These are phyloP conservation scores for Chlamydomonas reinhardtii DNA, from an alignment of 163 green algal species.

Conservation along the genomic window DNA sequence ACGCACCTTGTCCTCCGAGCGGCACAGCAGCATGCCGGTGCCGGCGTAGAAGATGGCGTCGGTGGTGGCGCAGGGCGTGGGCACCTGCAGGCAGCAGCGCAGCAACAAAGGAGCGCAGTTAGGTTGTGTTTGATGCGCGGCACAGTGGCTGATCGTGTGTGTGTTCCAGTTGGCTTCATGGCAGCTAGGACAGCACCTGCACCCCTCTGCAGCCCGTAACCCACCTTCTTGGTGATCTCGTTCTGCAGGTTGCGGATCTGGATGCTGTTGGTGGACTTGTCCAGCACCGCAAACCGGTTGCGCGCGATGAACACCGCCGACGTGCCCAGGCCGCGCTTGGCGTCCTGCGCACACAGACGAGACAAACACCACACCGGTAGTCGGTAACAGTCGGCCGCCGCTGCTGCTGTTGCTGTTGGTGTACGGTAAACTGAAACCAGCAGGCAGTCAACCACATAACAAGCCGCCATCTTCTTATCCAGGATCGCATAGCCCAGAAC, in stretches of 20 bases:
- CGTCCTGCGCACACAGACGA: slow-evolving; percentile 72
- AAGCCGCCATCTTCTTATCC: too few species aligned
- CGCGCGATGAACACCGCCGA: slow-evolving; percentile 98
- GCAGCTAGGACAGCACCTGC: too few species aligned
- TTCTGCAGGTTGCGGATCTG: slow-evolving; percentile 89
- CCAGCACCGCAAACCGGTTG: slow-evolving; percentile 98
- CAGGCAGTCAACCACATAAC: too few species aligned
- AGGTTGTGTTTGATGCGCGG: too few species aligned
- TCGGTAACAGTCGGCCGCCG: too few species aligned
- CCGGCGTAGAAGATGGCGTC: slow-evolving; percentile 98
- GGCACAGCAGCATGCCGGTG: slow-evolving; percentile 94
- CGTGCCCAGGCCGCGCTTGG: slow-evolving; percentile 85
- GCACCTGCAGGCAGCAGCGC: slow-evolving; percentile 40
- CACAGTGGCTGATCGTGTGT: too few species aligned
- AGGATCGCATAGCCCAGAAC: too few species aligned
- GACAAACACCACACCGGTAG: too few species aligned
- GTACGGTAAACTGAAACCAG: too few species aligned
- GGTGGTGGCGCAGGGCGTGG: slow-evolving; percentile 81
- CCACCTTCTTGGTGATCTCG: slow-evolving; percentile 95
- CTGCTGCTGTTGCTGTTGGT: too few species aligned
- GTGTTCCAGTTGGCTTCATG: too few species aligned
- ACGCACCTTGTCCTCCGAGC: slow-evolving; percentile 95
- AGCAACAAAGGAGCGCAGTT: not conserved
- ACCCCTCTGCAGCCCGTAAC: too few species aligned
- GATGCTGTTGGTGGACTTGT: slow-evolving; percentile 90